A percentile compares a stretch with the other conserved stretches of the same genome.
Conservation (phyloP, 1,284 basidiomycete genomes). For the Polyporus tsugae region DNA sequence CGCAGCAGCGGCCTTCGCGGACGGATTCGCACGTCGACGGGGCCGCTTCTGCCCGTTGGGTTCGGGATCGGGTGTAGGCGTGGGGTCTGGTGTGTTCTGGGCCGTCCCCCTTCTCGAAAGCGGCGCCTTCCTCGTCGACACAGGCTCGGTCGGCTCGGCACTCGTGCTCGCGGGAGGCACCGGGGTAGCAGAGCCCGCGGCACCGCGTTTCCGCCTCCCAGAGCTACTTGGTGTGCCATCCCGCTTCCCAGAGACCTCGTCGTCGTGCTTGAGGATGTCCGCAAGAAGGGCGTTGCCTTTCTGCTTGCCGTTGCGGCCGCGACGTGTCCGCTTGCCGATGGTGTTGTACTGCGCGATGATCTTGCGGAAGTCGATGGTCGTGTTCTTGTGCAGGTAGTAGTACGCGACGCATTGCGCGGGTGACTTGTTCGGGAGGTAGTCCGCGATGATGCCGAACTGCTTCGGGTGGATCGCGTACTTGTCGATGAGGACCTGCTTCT, state of each 20-base stretch:
- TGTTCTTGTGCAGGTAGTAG: conserved; percentile 97
- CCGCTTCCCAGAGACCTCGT: conserved; percentile 57
- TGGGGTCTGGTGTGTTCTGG: conserved; percentile 55
- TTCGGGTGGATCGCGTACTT: conserved; percentile 90
- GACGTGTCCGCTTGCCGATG: conserved; percentile 62
- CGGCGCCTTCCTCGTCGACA: conserved; percentile 40
- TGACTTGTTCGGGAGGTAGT: conserved; percentile 86
- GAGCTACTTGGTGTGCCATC: conserved; percentile 31
- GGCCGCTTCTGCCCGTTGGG: conserved; percentile 54
- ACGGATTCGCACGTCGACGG: conserved; percentile 43
- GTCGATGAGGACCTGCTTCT: conserved; percentile 82
- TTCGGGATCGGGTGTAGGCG: conserved; percentile 68
- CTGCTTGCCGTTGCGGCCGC: conserved; percentile 67
- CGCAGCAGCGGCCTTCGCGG: conserved; percentile 39
- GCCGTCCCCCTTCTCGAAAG: conserved; percentile 50
- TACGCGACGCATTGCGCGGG: conserved; percentile 90
- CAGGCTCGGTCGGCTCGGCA: conserved; percentile 34
- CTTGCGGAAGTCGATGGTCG: conserved; percentile 84
- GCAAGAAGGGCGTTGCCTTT: conserved; percentile 80
- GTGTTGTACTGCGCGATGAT: conserved; percentile 72
- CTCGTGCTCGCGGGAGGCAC: conserved; percentile 13
- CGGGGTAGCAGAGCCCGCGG: conserved; percentile 9
- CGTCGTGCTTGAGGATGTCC: conserved; percentile 82
- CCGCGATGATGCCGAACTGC: conserved; percentile 92
- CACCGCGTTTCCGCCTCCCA: conserved; percentile 32